Conservation (phyloP, 345 rosid genomes). For the Conringia planisiliqua region DNA sequence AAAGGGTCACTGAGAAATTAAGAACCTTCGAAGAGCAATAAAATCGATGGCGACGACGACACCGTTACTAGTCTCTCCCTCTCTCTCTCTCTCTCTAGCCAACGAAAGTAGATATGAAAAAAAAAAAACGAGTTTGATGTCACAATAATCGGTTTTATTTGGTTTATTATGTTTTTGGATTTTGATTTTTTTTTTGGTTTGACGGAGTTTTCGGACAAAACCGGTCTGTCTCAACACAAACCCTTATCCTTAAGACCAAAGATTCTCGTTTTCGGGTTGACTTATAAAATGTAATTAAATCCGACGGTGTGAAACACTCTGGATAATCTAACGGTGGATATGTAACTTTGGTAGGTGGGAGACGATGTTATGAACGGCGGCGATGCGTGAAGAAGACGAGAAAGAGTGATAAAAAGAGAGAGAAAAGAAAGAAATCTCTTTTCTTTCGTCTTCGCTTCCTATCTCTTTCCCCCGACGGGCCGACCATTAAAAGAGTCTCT, state of each 20-base stretch:
- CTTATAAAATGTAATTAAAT: conserved; percentile 1
- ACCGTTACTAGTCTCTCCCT: conserved; percentile 28
- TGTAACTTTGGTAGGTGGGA: conserved; percentile 1
- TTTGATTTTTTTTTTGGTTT: not conserved
- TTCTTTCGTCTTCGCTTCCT: not conserved
- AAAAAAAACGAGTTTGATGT: not conserved
- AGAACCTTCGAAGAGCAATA: conserved; percentile 26
- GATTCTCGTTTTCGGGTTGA: not conserved
- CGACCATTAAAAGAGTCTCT: conserved; percentile 23
- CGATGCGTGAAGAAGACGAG: conserved; percentile 11
- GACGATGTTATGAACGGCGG: conserved; percentile 19
- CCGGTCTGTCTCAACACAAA: conserved; percentile 2
- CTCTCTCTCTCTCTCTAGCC: conserved; percentile 22
- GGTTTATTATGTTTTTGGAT: not conserved
- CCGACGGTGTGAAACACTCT: not conserved
- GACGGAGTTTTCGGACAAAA: not conserved
- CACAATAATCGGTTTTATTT: not conserved
- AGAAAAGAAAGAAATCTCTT: not conserved
- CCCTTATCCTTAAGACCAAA: not conserved
- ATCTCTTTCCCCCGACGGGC: conserved; percentile 33
- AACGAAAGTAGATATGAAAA: conserved; percentile 22
- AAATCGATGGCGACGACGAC: conserved; percentile 25
- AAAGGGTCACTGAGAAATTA: conserved; percentile 6
- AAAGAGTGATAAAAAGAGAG: not conserved
- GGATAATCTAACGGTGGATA: conserved; percentile 14